Evolutionary conservation across 441 rosid species (phyloP).

Genomic region (Manihot esculenta): DNA sequence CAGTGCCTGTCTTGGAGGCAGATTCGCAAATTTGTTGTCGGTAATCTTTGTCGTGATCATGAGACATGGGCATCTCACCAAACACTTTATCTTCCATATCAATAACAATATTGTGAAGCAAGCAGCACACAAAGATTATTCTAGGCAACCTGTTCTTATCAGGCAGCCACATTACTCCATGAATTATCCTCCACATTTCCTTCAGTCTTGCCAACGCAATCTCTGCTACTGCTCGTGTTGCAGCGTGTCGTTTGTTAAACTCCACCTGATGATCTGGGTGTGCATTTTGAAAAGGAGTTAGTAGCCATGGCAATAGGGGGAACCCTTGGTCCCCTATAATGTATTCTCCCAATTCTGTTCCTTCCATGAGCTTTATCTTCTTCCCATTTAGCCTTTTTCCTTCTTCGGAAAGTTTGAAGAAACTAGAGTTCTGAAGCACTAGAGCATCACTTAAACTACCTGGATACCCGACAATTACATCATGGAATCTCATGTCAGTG

Average conservation of each 20-base stretch:
- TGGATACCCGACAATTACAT: slow-evolving; percentile 81
- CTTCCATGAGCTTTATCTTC: slow-evolving; percentile 45
- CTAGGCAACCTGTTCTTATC: slow-evolving; percentile 76
- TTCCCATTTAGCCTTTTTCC: slow-evolving; percentile 61
- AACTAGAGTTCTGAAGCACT: slow-evolving; percentile 66
- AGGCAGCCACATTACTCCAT: slow-evolving; percentile 91
- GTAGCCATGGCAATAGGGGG: slow-evolving; percentile 79
- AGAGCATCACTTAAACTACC: slow-evolving; percentile 68
- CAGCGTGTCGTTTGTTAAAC: slow-evolving; percentile 68
- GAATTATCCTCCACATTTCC: slow-evolving; percentile 87
- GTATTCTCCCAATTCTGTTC: slow-evolving; percentile 58
- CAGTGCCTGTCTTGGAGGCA: slow-evolving; percentile 41
- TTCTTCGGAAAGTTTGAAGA: slow-evolving; percentile 64
- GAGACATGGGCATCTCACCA: slow-evolving; percentile 43
- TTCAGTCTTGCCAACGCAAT: slow-evolving; percentile 73
- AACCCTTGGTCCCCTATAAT: slow-evolving; percentile 70
- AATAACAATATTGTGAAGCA: slow-evolving; percentile 80
- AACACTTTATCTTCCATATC: slow-evolving; percentile 63
- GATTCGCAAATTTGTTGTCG: slow-evolving; percentile 50
- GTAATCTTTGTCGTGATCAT: slow-evolving; percentile 58
- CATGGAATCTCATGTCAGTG: slow-evolving; percentile 80
- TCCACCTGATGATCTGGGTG: slow-evolving; percentile 43
- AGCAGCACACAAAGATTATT: slow-evolving; percentile 78
- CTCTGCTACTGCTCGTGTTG: slow-evolving; percentile 52
- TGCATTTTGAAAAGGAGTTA: slow-evolving; percentile 67